A percentile compares a stretch with the other conserved stretches of the same genome.
Evolutionary conservation across 306 rosid species (phyloP).

Genomic region (Quercus parvula): DNA sequence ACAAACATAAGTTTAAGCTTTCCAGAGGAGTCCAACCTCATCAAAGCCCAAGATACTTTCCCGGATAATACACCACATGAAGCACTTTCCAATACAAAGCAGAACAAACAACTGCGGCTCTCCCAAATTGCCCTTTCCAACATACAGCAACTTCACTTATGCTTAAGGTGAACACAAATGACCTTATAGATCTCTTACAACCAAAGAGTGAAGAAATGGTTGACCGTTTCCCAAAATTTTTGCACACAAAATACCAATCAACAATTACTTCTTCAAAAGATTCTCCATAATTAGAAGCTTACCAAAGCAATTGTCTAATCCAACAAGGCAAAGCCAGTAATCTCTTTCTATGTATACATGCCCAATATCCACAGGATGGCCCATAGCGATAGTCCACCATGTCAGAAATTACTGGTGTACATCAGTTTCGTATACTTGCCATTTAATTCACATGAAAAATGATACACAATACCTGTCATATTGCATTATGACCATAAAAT

Average conservation of each 20-base stretch:
- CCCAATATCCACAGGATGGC: background rate
- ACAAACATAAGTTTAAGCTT: background rate
- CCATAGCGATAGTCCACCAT: background rate
- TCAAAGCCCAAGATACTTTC: background rate
- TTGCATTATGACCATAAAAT: background rate
- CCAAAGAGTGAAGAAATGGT: background rate
- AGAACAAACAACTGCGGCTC: background rate
- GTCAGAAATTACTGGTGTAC: background rate
- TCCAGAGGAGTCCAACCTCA: background rate
- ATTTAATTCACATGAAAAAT: background rate
- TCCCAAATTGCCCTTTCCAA: too few species aligned
- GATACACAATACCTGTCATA: background rate
- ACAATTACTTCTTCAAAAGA: background rate
- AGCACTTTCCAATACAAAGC: background rate
- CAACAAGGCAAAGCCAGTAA: background rate
- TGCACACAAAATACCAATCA: too few species aligned
- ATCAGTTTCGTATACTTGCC: background rate
- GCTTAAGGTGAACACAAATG: background rate
- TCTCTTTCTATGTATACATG: background rate
- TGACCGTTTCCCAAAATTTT: too few species aligned
- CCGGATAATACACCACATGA: background rate
- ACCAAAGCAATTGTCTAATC: background rate
- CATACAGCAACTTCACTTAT: too few species aligned
- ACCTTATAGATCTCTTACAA: background rate
- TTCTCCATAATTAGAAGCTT: background rate